Evolutionary conservation across 2,329 filamentous ascomycete genomes (phyloP), one percentile per base, ranked within the genome.

Genomic region (Stagonosporopsis rhizophila): DNA sequence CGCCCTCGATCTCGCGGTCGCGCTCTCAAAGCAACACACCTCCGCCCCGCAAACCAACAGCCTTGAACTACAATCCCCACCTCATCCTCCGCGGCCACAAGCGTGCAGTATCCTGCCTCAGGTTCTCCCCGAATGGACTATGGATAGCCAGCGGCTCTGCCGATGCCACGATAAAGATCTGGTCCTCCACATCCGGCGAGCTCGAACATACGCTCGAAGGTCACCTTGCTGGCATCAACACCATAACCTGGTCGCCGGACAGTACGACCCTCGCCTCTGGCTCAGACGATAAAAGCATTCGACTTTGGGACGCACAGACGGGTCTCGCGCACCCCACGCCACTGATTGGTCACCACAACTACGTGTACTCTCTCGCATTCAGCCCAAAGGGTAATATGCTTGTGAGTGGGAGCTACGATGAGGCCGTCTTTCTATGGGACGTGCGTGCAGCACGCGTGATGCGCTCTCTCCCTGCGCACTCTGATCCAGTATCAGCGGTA

Each of bases 341-440:
- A 1, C 81, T 98, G 63, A 82, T 90, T 22, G 94, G 95, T 2
- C 95, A 99, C 70, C 92, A 97, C 76, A 98, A 96, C 77, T 98
- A 98, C 76, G 89, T 99, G 28, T 96, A 96, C 77, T 92, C 89
- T 46, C 82, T 99, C 30, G 92, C 93, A 6, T 98, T 98, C 76
- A 94, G 91, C n/a, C 95, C 95, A 1, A 98, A 97, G 75, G 95
- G 95, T 22, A 99, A 99, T 72, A 96, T 98, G 72, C 85, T 99
- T 30, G 95, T 93, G 15, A 96, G 91, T 64, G 95, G 95, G 12
- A 96, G 91, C 62, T 98, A 97, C 77, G 95, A 99, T 66, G 95
- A 99, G 80, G 95, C 95, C 4, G 92, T 99, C 0, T 97, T 96
- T 63, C 78, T 99, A 5, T 99, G 95, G 95, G 95, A 99, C 75